A percentile compares a stretch with the other conserved stretches of the same genome.
Evolutionary conservation across 2,329 filamentous ascomycete genomes (phyloP).

Genomic region (Fusarium sp.): DNA sequence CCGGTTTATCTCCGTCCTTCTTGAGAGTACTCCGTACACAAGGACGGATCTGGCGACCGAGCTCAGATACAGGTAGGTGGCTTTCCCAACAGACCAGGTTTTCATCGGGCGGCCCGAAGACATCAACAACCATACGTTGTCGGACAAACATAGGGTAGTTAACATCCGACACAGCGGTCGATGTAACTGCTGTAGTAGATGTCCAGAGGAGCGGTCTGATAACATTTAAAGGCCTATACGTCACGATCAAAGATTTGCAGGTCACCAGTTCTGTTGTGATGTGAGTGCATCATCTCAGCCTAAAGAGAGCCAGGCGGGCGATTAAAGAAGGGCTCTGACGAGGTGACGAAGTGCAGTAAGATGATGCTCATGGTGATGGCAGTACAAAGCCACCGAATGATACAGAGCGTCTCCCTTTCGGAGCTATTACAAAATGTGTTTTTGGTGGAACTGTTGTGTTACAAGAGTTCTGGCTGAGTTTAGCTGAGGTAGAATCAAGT

Average conservation of each 20-base stretch:
- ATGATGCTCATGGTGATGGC: not conserved
- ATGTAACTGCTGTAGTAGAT: not conserved
- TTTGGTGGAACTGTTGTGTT: not conserved
- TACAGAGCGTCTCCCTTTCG: not conserved
- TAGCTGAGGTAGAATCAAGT: slow-evolving; percentile 13
- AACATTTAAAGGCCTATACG: not conserved
- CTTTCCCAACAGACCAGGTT: slow-evolving; percentile 12
- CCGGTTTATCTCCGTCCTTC: slow-evolving; percentile 24
- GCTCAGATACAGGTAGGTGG: slow-evolving; percentile 5
- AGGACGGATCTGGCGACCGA: not conserved
- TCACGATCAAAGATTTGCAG: not conserved
- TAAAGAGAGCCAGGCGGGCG: slow-evolving; percentile 21
- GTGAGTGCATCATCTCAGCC: slow-evolving; percentile 8
- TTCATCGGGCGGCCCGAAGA: slow-evolving; percentile 18
- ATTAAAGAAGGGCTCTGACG: slow-evolving; percentile 23
- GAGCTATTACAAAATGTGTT: not conserved
- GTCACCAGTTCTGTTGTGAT: slow-evolving; percentile 32
- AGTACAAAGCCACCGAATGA: not conserved
- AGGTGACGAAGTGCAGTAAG: slow-evolving; percentile 5
- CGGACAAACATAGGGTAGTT: slow-evolving; percentile 2
- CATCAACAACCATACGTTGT: slow-evolving; percentile 27
- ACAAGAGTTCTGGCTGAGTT: not conserved
- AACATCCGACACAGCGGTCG: slow-evolving; percentile 11
- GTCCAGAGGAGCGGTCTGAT: slow-evolving; percentile 8
- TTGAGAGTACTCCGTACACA: not conserved